Percentiles rank a stretch among this genome's conserved stretches.
phyloP scores from a whole-genome alignment of 2,329 filamentous ascomycete species.

The Clarireedia paspali region DNA sequence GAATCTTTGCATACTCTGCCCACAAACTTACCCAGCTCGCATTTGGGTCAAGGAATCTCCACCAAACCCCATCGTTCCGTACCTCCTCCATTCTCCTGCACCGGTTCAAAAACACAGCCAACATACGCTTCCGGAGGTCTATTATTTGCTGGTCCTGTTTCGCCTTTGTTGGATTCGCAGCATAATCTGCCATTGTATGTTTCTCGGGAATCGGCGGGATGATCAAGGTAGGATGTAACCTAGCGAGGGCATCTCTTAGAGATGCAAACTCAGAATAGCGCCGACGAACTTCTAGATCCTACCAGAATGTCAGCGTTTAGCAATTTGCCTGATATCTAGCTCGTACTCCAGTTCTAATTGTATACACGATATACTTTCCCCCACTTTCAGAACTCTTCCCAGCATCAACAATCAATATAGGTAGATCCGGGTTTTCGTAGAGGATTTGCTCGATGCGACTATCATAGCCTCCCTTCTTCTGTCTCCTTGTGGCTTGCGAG shows the following conservation, averaged over 20 bases:
- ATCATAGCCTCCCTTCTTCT: slow-evolving; percentile 81
- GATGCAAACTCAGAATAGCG: slow-evolving; percentile 97
- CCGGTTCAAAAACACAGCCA: slow-evolving; percentile 89
- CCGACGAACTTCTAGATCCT: slow-evolving; percentile 93
- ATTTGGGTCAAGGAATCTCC: slow-evolving; percentile 95
- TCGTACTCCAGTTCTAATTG: slow-evolving; percentile 81
- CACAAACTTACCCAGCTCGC: slow-evolving; percentile 79
- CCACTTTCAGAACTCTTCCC: slow-evolving; percentile 92
- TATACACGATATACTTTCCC: slow-evolving; percentile 93
- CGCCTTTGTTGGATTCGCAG: slow-evolving; percentile 93
- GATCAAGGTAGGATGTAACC: slow-evolving; percentile 88
- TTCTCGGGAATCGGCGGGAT: slow-evolving; percentile 98
- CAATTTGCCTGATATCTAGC: not conserved
- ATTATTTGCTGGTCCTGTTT: slow-evolving; percentile 98
- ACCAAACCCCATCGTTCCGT: slow-evolving; percentile 89
- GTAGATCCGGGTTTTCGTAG: slow-evolving; percentile 85
- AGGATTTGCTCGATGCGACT: slow-evolving; percentile 96
- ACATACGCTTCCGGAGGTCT: slow-evolving; percentile 91
- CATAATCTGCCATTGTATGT: slow-evolving; percentile 97
- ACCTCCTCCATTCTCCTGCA: slow-evolving; percentile 91
- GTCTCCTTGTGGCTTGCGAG: slow-evolving; percentile 41
- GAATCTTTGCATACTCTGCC: not conserved
- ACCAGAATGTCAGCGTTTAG: slow-evolving; percentile 13
- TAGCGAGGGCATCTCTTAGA: slow-evolving; percentile 77
- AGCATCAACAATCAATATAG: slow-evolving; percentile 87